Base-by-base conservation (phyloP, 306 rosid genomes). In the Ormosia semicastrata region DNA sequence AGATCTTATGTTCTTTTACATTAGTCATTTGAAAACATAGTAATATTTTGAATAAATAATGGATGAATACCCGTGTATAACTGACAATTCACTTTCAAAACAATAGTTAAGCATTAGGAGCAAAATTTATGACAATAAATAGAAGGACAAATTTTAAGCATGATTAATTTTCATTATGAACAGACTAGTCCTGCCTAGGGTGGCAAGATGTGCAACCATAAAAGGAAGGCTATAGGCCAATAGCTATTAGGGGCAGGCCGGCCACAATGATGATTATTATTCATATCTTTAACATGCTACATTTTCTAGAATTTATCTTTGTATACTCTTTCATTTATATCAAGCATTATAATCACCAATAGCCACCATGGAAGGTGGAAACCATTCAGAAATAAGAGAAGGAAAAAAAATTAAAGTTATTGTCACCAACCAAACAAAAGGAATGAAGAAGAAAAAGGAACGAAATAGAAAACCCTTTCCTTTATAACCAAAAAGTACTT, bases 331-430 rank as follows among this genome's bases (percentile, higher is more conserved):
- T 49, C 10, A 32, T 76, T 81, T 33, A 36, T 64, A 72, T 15
- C 59, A 71, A 12, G 1, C 79, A 75, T 41, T 44, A 43, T 53
- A 56, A 41, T 65, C 34, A 34, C 43, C 62, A 46, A 33, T 53
- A 50, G 80, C 41, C 33, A 44, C 46, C 54, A 77, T 3, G 49
- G 62, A 56, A 49, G 85, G 37, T 57, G 68, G 65, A 77, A 77
- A 49, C 41, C 33, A 18, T 44, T 69, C n/a, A 67, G 66, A 60
- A 34, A 29, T 30, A 66, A 71, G 63, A 44, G 6, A 24, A 46
- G 13, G 18, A 17, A 78, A n/a, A n/a, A n/a, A 10, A 32, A 30
- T 6, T 33, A 0, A 46, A 5, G 59, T 18, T 56, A 13, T 33
- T 63, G 63, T 44, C 63, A 49, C 71, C 47, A 60, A 36, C 60